These are phyloP conservation scores for Fusarium succisae DNA, from an alignment of 2,329 filamentous ascomycete genomes.

Conservation along the genomic window DNA sequence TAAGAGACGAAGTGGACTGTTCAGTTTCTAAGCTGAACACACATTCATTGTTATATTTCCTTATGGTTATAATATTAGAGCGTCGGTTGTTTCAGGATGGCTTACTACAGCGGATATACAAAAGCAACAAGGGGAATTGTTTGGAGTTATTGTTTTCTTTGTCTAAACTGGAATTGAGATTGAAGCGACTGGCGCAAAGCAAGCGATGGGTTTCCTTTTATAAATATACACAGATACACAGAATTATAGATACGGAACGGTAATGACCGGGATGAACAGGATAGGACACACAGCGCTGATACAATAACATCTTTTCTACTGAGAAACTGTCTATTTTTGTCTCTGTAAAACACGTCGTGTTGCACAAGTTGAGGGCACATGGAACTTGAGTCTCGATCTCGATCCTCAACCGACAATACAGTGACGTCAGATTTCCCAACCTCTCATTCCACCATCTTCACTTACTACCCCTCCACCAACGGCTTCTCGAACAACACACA, in stretches of 20 bases:
- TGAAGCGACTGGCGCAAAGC: conserved; percentile 25
- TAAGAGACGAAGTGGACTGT: conserved; percentile 66
- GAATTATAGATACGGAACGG: conserved; percentile 10
- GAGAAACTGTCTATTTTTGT: not conserved
- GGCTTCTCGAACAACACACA: conserved; percentile 5
- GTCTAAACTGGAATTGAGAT: not conserved
- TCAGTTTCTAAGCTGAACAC: conserved; percentile 56
- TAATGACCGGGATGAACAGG: conserved; percentile 21
- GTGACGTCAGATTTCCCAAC: conserved; percentile 28
- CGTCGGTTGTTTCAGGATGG: not conserved
- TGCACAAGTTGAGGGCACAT: not conserved
- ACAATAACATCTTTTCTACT: not conserved
- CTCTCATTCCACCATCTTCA: not conserved
- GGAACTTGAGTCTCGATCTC: not conserved
- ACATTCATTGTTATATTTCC: not conserved
- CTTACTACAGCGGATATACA: not conserved
- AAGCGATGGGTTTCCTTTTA: conserved; percentile 26
- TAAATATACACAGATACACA: not conserved
- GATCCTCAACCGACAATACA: conserved; percentile 2
- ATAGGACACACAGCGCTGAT: not conserved
- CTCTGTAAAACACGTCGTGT: not conserved
- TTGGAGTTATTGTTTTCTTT: not conserved
- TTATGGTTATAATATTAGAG: not conserved
- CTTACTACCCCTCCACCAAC: not conserved
- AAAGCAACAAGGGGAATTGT: not conserved